A percentile compares a stretch with the other conserved stretches of the same genome.
Conservation (phyloP, 495 filamentous ascomycete species). For the Tetracladium marchalianum region DNA sequence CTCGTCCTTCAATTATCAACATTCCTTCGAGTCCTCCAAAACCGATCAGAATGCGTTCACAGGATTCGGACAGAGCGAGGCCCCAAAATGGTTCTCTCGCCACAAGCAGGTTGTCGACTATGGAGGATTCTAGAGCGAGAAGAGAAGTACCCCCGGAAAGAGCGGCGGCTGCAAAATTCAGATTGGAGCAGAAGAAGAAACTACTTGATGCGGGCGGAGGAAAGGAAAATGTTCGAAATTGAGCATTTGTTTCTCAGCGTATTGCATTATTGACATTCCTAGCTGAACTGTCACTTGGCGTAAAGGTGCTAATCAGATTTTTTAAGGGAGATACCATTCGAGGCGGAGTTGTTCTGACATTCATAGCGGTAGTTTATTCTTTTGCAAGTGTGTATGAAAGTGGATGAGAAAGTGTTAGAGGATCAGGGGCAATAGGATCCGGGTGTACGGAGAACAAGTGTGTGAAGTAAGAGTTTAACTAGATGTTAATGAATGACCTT, state of each 20-base stretch:
- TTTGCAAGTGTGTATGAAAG: too few relatives aligned
- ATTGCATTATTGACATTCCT: too few relatives aligned
- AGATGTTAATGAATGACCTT: too few relatives aligned
- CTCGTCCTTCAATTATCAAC: conserved; percentile 19
- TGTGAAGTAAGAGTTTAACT: too few relatives aligned
- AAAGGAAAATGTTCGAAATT: conserved; percentile 14
- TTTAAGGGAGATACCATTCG: too few relatives aligned
- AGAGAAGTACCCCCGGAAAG: conserved; percentile 49
- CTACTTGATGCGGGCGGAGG: conserved; percentile 2
- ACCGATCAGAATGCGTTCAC: conserved; percentile 18
- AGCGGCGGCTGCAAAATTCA: conserved; percentile 49
- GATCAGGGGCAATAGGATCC: too few relatives aligned
- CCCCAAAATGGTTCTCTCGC: conserved; percentile 24
- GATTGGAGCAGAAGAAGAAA: conserved; percentile 42
- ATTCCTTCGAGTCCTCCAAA: conserved; percentile 19
- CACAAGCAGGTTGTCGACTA: conserved; percentile 16
- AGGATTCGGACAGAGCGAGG: conserved; percentile 30
- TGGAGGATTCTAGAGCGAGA: conserved; percentile 25
- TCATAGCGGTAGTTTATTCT: too few relatives aligned
- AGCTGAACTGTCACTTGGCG: too few relatives aligned
- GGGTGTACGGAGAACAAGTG: too few relatives aligned
- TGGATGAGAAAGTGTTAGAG: too few relatives aligned
- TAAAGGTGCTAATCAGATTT: too few relatives aligned
- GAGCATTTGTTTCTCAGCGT: not conserved
- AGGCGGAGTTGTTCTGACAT: too few relatives aligned